Conservation (phyloP, 257 asterid genomes). For the Pogostemon cablin region DNA sequence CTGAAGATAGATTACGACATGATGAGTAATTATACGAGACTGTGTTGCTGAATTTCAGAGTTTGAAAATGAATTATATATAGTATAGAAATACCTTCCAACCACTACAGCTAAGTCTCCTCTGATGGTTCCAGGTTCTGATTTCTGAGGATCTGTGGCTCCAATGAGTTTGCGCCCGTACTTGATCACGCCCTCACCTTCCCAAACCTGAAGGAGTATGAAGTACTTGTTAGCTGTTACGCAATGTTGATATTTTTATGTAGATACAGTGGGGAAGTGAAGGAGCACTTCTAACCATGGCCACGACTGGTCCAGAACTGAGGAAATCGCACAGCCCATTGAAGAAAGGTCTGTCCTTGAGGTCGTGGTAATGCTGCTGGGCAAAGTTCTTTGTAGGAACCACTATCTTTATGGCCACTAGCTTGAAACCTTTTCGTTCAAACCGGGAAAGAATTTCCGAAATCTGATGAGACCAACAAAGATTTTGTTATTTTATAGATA, state of each 20-base stretch:
- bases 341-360: conserved; percentile 95
- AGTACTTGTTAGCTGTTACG: neutral
- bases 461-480: conserved; percentile 52
- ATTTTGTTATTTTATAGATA: conserved; percentile 21
- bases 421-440: conserved; percentile 94
- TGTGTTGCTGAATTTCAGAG: too few species aligned
- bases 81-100: conserved; percentile 67
- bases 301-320: conserved; percentile 98
- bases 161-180: conserved; percentile 93
- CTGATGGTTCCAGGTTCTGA: conserved; percentile 99
- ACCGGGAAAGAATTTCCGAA: conserved; percentile 86
- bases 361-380: conserved; percentile 91
- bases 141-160: conserved; percentile 99
- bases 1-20: conserved; percentile 49
- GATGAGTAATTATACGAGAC: neutral
- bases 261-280: conserved; percentile 12
- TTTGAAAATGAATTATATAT: too few species aligned
- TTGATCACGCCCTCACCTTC: conserved; percentile 99
- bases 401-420: conserved; percentile 84
- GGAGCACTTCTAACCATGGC: conserved; percentile 78
- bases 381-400: conserved; percentile 89
- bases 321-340: conserved; percentile 90
- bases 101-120: conserved; percentile 96
- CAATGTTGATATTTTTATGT: neutral
- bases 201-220: conserved; percentile 72